Evolutionary conservation across 1,139 yeast species (phyloP), one percentile per base, ranked within the genome.

Genomic region (Magnusiomyces fungicola): DNA sequence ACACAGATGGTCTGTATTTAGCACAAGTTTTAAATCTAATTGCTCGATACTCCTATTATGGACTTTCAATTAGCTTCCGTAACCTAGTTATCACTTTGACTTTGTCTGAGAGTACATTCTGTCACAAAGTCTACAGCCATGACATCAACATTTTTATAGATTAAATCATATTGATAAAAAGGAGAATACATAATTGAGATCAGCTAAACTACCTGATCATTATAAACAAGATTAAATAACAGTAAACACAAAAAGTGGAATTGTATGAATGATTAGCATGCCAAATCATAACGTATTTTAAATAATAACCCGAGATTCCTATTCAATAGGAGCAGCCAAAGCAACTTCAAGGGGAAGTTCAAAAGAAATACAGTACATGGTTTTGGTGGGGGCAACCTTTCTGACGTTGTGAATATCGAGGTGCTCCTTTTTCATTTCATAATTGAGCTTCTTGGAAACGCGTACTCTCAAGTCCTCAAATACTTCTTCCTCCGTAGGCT

Each of bases 331-430:
- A 6, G 22, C n/a, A 18, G 38, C 38, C 30, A 80, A 83, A 1
- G 96, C 96, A 32, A 90, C 88, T 53, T 78, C 83, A 53, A 73
- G 73, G 0, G 98, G 98, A 40, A 92, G 72, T 58, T 68, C 67
- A 67, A 90, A 89, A 9, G 90, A 73, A 3, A 87, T 86, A 65
- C 97, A 89, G 64, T 79, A 90, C 98, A 92, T 92, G 32, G 92
- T 92, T 64, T 92, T 94, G 1, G 97, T 88, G 2, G 98, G 98
- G 0, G 98, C 92, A 14, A 94, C 98, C 63, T 81, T 82, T 61
- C 98, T 78, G 14, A 94, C 98, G 56, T 83, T 70, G 62, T 90
- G 97, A 66, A 89, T 84, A 1, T 68, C 62, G 41, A 85, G 69
- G 0, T 68, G 58, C 10, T 50, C 61, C 6, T 71, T 67, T 1